phyloP scores from a whole-genome alignment of 495 filamentous ascomycete genomes.

The Lophiostoma macrostomum region DNA sequence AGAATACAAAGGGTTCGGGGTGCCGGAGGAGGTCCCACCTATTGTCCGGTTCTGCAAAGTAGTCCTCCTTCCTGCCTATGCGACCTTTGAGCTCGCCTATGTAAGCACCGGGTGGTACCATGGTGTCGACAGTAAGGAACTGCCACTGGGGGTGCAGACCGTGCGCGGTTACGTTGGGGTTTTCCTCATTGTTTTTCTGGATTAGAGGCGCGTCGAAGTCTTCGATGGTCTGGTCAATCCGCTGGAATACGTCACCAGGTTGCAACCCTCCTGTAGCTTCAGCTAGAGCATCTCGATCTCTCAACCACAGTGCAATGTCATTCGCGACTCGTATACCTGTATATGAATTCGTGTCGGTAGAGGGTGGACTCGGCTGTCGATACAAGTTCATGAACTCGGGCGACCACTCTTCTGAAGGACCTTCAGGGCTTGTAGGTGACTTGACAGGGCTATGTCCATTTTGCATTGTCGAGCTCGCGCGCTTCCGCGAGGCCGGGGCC shows the following conservation, averaged over 20 bases:
- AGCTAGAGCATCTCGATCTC: conserved; percentile 55
- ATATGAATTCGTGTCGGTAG: conserved; percentile 63
- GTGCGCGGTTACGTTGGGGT: conserved; percentile 45
- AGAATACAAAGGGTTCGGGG: conserved; percentile 59
- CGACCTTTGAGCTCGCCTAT: conserved; percentile 86
- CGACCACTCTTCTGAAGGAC: conserved; percentile 63
- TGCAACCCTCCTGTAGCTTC: conserved; percentile 37
- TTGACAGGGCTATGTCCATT: conserved; percentile 54
- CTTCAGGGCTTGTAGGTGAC: conserved; percentile 46
- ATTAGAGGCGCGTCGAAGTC: conserved; percentile 52
- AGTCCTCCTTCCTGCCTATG: conserved; percentile 74
- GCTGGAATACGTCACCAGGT: conserved; percentile 52
- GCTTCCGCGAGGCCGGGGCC: conserved; percentile 52
- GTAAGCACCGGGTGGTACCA: conserved; percentile 61
- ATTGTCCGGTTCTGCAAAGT: conserved; percentile 67
- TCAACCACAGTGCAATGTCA: conserved; percentile 69
- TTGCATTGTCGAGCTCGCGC: conserved; percentile 44
- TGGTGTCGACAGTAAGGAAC: conserved; percentile 61
- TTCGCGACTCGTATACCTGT: conserved; percentile 65
- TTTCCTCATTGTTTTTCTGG: conserved; percentile 48
- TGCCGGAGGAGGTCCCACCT: conserved; percentile 72
- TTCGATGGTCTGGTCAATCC: conserved; percentile 53
- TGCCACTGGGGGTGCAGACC: conserved; percentile 62
- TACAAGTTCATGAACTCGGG: conserved; percentile 68
- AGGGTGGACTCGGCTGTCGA: conserved; percentile 57